Percentiles rank a stretch among this genome's conserved stretches.
These are phyloP conservation scores for Lizonia empirigonia DNA, from an alignment of 2,329 filamentous ascomycete genomes.

Conservation along the genomic window DNA sequence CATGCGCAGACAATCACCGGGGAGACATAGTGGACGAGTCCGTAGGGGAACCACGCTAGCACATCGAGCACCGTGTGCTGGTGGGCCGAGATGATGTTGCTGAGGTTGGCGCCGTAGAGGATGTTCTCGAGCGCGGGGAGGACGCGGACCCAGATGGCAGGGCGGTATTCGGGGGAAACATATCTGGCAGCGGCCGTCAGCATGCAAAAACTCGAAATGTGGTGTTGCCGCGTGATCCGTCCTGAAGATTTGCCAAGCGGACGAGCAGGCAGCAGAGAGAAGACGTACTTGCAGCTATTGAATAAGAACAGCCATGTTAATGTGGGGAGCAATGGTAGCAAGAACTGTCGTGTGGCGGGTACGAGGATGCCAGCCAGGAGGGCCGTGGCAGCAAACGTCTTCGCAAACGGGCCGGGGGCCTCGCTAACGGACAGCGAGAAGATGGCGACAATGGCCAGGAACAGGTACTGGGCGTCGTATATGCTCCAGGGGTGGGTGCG, in stretches of 20 bases:
- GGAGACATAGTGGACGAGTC: constrained; percentile 85
- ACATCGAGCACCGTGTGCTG: constrained; percentile 83
- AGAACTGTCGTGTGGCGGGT: constrained; percentile 87
- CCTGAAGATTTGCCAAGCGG: constrained; percentile 3
- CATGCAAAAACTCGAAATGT: background rate
- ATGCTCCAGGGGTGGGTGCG: constrained; percentile 79
- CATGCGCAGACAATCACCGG: constrained; percentile 78
- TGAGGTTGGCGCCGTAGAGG: constrained; percentile 91
- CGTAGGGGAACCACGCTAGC: constrained; percentile 92
- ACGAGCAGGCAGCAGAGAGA: constrained; percentile 9
- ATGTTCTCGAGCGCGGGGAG: constrained; percentile 95
- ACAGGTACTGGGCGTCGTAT: constrained; percentile 83
- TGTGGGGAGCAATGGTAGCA: constrained; percentile 83
- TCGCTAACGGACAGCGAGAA: constrained; percentile 86
- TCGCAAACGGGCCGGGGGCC: constrained; percentile 75
- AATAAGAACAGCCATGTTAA: constrained; percentile 89
- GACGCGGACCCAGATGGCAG: constrained; percentile 94
- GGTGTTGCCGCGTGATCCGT: constrained; percentile 12
- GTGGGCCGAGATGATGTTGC: constrained; percentile 92
- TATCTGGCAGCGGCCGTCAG: constrained; percentile 64
- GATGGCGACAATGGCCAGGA: constrained; percentile 74
- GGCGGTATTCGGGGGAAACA: constrained; percentile 85
- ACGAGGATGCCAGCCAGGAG: constrained; percentile 75
- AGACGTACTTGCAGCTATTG: constrained; percentile 85
- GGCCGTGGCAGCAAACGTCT: constrained; percentile 71